Percentiles rank a stretch among this genome's conserved stretches.
phyloP scores from a whole-genome alignment of 345 rosid genomes.

The Gossypium anomalum region DNA sequence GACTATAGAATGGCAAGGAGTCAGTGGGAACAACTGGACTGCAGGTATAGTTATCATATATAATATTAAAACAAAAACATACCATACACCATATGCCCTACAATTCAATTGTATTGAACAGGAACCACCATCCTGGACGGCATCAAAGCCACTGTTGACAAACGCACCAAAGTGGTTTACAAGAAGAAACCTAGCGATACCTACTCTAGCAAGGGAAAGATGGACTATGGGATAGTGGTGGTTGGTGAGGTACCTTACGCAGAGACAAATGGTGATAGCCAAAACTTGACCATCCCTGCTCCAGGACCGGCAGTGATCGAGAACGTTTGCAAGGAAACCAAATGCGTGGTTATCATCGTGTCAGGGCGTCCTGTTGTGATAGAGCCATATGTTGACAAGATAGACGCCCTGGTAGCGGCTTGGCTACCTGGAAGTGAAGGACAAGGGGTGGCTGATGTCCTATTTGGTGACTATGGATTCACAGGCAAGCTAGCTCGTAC shows the following conservation, averaged over 20 bases:
- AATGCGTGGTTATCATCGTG: constrained; percentile 53
- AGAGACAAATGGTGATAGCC: constrained; percentile 58
- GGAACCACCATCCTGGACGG: constrained; percentile 63
- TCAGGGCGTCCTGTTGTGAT: constrained; percentile 68
- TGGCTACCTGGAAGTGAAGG: constrained; percentile 83
- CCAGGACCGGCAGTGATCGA: constrained; percentile 49
- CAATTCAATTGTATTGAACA: neutral
- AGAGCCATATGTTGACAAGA: constrained; percentile 37
- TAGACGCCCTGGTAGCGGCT: constrained; percentile 61
- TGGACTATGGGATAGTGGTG: constrained; percentile 49
- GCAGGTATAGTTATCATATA: constrained; percentile 26
- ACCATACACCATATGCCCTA: too few species aligned
- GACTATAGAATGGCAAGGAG: constrained; percentile 63
- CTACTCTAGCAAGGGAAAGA: constrained; percentile 30
- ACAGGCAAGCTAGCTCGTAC: constrained; percentile 60
- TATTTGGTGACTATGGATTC: constrained; percentile 66
- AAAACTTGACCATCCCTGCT: constrained; percentile 35
- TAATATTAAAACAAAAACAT: too few species aligned
- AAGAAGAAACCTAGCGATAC: constrained; percentile 37
- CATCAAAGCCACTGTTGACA: constrained; percentile 45
- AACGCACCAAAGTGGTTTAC: constrained; percentile 45
- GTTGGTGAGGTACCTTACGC: constrained; percentile 70
- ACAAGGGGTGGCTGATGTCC: constrained; percentile 60
- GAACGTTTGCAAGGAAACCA: constrained; percentile 45
- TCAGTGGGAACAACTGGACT: constrained; percentile 45